Conservation (phyloP, 2,329 filamentous ascomycete genomes). For the Fulvia fulva region DNA sequence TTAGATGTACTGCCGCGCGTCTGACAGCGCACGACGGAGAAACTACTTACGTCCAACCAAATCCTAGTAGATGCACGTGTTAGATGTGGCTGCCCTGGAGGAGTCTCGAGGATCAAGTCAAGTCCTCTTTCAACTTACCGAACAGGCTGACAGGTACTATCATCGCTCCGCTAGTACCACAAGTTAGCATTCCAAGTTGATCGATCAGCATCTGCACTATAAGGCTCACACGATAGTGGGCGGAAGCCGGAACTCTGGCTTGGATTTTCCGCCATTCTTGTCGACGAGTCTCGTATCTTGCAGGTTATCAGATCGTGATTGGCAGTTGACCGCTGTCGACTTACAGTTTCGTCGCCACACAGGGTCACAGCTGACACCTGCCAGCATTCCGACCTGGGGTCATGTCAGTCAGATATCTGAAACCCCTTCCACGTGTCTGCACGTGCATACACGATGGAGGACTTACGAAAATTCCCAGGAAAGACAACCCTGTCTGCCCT, state of each 20-base stretch:
- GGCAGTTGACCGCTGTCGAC: conserved; percentile 3
- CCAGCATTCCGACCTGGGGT: conserved; percentile 61
- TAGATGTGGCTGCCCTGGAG: conserved; percentile 14
- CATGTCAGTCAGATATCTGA: conserved; percentile 44
- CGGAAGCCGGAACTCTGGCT: conserved; percentile 84
- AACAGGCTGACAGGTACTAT: conserved; percentile 79
- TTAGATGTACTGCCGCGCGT: conserved; percentile 12
- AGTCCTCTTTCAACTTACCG: conserved; percentile 45
- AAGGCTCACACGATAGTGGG: conserved; percentile 47
- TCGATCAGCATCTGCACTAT: conserved; percentile 4
- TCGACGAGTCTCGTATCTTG: conserved; percentile 52
- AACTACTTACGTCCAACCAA: conserved; percentile 21
- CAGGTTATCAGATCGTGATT: conserved; percentile 9
- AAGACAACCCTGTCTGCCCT: conserved; percentile 69
- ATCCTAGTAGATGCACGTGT: conserved; percentile 11
- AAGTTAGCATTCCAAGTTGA: conserved; percentile 16
- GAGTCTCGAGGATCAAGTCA: conserved; percentile 5
- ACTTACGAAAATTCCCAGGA: conserved; percentile 60
- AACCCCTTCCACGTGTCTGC: neutral
- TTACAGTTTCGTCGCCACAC: conserved; percentile 59
- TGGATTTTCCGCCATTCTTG: conserved; percentile 56
- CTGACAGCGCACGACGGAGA: conserved; percentile 3
- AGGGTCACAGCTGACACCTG: conserved; percentile 60
- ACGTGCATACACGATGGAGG: neutral
- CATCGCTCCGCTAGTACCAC: conserved; percentile 55